A percentile compares a stretch with the other conserved stretches of the same genome.
These are phyloP conservation scores for Aspergillus saccharolyticus DNA, from an alignment of 495 filamentous ascomycete genomes.

Conservation along the genomic window DNA sequence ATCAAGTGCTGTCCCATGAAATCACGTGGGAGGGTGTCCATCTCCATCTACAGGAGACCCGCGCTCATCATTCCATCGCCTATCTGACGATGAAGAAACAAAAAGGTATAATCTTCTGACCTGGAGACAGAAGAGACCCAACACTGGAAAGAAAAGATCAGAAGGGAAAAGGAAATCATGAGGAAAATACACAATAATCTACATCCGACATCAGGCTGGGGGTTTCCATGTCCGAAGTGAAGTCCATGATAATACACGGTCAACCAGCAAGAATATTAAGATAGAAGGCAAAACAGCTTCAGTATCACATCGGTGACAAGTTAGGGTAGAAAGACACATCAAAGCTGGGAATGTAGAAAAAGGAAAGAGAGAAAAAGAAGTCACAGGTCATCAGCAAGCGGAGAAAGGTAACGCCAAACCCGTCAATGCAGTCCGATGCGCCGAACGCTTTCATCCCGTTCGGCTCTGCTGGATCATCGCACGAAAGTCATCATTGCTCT, in stretches of 20 bases:
- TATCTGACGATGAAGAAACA: conserved; percentile 1
- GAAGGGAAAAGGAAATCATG: conserved; percentile 22
- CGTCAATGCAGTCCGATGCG: conserved; percentile 25
- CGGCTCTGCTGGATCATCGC: conserved; percentile 56
- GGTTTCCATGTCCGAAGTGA: not conserved
- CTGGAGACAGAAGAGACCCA: conserved; percentile 15
- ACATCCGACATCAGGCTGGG: conserved; percentile 2
- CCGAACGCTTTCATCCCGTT: conserved; percentile 23
- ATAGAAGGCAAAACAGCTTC: not conserved
- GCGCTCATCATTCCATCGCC: not conserved
- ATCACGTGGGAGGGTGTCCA: not conserved
- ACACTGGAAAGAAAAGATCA: conserved; percentile 19
- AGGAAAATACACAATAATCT: conserved; percentile 4
- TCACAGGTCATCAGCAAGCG: conserved; percentile 8
- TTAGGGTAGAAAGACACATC: conserved; percentile 1
- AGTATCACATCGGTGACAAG: not conserved
- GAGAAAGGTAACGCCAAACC: conserved; percentile 18
- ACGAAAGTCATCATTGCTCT: conserved; percentile 88
- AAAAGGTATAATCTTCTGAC: not conserved
- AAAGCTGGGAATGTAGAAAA: conserved; percentile 3
- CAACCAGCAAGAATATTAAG: conserved; percentile 1
- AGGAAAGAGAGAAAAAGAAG: conserved; percentile 2
- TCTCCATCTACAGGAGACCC: not conserved
- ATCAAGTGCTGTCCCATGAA: not conserved
- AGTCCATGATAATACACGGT: conserved; percentile 6